phyloP scores from a whole-genome alignment of 352 stramenopile genomes.

The Globisporangium barbulae region DNA sequence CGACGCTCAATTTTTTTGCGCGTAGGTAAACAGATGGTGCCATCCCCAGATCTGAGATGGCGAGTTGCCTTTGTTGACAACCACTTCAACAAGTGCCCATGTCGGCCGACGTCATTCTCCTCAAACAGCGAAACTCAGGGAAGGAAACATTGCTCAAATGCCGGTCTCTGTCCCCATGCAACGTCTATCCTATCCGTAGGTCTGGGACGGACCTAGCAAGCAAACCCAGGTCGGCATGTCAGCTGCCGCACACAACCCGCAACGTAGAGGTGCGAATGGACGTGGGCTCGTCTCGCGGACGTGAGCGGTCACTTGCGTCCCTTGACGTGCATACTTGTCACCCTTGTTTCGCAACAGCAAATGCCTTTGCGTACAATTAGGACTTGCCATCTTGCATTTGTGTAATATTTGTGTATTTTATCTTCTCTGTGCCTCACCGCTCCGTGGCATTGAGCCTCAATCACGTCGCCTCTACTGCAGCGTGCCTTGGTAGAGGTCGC shows the following conservation, averaged over 20 bases:
- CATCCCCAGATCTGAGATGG: background rate
- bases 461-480: constrained; percentile 16
- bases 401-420: background rate
- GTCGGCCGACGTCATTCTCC: background rate
- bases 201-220: too few species aligned
- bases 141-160: background rate
- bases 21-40: background rate
- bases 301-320: background rate
- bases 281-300: background rate
- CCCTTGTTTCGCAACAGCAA: too few species aligned
- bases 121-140: background rate
- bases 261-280: too few species aligned
- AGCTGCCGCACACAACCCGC: too few species aligned
- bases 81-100: background rate
- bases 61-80: background rate
- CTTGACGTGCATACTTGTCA: too few species aligned
- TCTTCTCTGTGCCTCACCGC: background rate
- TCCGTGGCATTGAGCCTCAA: too few species aligned
- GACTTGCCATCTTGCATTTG: background rate
- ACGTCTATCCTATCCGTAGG: background rate
- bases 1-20: background rate
- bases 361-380: background rate
- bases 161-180: background rate
- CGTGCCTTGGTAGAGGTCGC: constrained; percentile 40
- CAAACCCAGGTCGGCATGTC: too few species aligned